phyloP scores from a whole-genome alignment of 257 asterid species.

The Solanum gracilifrons region DNA sequence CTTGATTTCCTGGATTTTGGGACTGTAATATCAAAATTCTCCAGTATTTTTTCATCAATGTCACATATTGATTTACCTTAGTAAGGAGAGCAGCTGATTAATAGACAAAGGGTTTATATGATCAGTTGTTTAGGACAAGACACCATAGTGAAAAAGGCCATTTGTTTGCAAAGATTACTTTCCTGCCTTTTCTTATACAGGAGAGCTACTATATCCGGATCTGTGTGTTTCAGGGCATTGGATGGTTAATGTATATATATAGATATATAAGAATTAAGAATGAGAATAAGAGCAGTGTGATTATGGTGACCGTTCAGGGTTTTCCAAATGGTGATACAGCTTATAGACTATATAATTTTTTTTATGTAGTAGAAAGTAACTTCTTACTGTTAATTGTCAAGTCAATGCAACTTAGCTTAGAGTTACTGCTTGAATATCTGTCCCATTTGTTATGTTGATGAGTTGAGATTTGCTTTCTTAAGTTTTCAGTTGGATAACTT shows the following conservation, averaged over 20 bases:
- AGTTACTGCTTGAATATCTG: not conserved
- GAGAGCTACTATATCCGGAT: not conserved
- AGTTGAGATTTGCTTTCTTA: not conserved
- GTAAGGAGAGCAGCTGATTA: not conserved
- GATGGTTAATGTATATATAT: not conserved
- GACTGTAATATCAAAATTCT: not conserved
- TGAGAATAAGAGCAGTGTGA: not conserved
- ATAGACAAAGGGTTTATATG: not conserved
- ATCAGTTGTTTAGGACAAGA: not conserved
- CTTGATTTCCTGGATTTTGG: not conserved
- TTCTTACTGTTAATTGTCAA: not conserved
- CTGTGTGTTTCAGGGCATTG: not conserved
- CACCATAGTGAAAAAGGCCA: not conserved
- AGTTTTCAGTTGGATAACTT: not conserved
- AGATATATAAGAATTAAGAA: not conserved
- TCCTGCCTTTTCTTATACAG: not conserved
- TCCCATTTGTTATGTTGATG: not conserved
- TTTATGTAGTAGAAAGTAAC: not conserved
- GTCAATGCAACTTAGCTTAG: not conserved
- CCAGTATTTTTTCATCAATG: not conserved
- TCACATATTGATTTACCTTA: not conserved
- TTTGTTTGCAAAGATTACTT: not conserved
- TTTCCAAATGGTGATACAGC: not conserved
- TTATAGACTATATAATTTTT: not conserved
- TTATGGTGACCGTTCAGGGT: not conserved